These are phyloP conservation scores for Fragaria nilgerrensis DNA, from an alignment of 306 rosid species.

Conservation along the genomic window DNA sequence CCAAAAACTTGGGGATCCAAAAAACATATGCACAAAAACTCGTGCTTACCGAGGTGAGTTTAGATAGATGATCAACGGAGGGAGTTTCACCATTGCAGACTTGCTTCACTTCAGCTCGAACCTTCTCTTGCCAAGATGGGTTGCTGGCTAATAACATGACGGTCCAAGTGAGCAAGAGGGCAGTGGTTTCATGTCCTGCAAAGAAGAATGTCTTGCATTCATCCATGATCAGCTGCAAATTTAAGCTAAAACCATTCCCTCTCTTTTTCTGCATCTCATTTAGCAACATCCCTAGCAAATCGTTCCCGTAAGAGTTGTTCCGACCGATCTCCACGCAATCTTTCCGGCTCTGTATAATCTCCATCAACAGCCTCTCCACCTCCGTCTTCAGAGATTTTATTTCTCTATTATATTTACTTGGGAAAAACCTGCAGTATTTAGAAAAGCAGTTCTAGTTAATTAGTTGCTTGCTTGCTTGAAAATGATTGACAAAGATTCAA, in stretches of 20 bases:
- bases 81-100: slow-evolving; percentile 58
- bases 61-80: slow-evolving; percentile 65
- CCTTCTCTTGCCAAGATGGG: slow-evolving; percentile 71
- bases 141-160: slow-evolving; percentile 79
- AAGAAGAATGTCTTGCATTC: slow-evolving; percentile 97
- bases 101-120: slow-evolving; percentile 57
- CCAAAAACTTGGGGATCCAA: background rate
- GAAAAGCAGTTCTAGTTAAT: background rate
- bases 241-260: slow-evolving; percentile 52
- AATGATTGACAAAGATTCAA: slow-evolving; percentile 6
- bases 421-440: slow-evolving; percentile 51
- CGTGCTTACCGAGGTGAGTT: slow-evolving; percentile 59
- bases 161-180: slow-evolving; percentile 89
- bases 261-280: slow-evolving; percentile 65
- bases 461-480: slow-evolving; percentile 9
- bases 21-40: background rate
- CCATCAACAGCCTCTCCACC: slow-evolving; percentile 84
- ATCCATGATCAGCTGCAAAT: slow-evolving; percentile 79
- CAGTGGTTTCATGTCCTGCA: slow-evolving; percentile 95
- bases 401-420: slow-evolving; percentile 90
- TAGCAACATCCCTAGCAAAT: slow-evolving; percentile 75
- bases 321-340: slow-evolving; percentile 87
- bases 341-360: slow-evolving; percentile 77
- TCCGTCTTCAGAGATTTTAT: slow-evolving; percentile 72
- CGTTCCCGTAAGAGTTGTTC: slow-evolving; percentile 72